Percentiles rank a stretch among this genome's conserved stretches.
Evolutionary conservation across 1,139 yeast genomes (phyloP).

Genomic region (Candida neerlandica): DNA sequence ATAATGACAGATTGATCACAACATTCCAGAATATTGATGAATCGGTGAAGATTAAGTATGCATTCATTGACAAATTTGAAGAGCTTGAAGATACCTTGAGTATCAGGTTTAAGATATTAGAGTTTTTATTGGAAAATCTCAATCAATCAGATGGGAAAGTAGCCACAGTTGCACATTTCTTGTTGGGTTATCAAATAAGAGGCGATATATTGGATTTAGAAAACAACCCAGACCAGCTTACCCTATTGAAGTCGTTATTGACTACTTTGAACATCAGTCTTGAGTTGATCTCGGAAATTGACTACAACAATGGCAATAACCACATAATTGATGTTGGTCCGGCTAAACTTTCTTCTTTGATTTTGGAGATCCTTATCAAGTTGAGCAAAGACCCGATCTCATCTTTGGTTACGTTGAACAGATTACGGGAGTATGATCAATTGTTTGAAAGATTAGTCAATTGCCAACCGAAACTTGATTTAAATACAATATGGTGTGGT

Average conservation of each 20-base stretch:
- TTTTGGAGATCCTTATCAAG: conserved; percentile 62
- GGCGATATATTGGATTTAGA: conserved; percentile 33
- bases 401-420: conserved; percentile 51
- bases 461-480: conserved; percentile 57
- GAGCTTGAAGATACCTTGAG: conserved; percentile 37
- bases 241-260: conserved; percentile 59
- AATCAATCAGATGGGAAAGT: conserved; percentile 36
- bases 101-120: conserved; percentile 59
- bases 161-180: conserved; percentile 67
- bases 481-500: conserved; percentile 54
- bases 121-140: conserved; percentile 58
- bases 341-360: conserved; percentile 56
- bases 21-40: conserved; percentile 77
- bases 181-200: conserved; percentile 64
- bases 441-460: conserved; percentile 56
- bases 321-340: conserved; percentile 53
- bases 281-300: conserved; percentile 39
- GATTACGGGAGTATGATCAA: conserved; percentile 49
- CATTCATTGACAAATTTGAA: conserved; percentile 74
- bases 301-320: conserved; percentile 37
- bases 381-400: conserved; percentile 60
- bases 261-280: conserved; percentile 51
- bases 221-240: conserved; percentile 25
- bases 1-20: conserved; percentile 67
- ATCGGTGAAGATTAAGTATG: conserved; percentile 64